Evolutionary conservation across 1,139 yeast species (phyloP).

Genomic region (Geotrichum aggregatum): DNA sequence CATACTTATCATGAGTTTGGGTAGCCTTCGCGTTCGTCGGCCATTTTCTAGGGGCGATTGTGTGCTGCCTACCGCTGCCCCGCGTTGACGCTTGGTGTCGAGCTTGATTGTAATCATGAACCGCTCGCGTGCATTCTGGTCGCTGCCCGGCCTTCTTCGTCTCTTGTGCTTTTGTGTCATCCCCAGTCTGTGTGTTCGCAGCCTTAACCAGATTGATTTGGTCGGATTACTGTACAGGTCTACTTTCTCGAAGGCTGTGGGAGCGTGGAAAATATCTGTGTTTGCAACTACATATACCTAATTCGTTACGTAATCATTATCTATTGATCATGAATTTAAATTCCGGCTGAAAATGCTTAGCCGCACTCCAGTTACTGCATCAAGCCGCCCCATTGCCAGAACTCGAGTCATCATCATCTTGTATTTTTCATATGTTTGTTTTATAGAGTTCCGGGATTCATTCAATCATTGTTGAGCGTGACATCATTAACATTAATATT

Average conservation of each 20-base stretch:
- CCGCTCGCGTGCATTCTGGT: not conserved
- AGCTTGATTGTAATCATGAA: not conserved
- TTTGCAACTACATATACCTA: too few species aligned
- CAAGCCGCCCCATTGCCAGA: too few species aligned
- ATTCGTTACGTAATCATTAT: too few species aligned
- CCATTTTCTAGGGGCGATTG: not conserved
- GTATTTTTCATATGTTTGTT: not conserved
- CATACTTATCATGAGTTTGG: too few species aligned
- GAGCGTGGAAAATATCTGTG: too few species aligned
- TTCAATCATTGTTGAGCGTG: slow-evolving; percentile 23
- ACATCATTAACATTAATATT: slow-evolving; percentile 23
- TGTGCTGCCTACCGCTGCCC: not conserved
- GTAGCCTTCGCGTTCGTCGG: not conserved
- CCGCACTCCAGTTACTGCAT: too few species aligned
- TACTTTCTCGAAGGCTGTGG: too few species aligned
- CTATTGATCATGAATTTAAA: too few species aligned
- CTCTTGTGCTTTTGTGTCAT: not conserved
- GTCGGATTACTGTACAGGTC: too few species aligned
- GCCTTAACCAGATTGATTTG: too few species aligned
- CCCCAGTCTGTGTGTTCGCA: not conserved
- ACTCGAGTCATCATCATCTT: not conserved
- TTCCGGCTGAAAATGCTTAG: too few species aligned
- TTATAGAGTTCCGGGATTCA: slow-evolving; percentile 12
- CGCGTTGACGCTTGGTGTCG: not conserved
- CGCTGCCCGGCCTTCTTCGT: not conserved